Conservation (phyloP, 2,329 filamentous ascomycete species). For the Penicillium sp. region DNA sequence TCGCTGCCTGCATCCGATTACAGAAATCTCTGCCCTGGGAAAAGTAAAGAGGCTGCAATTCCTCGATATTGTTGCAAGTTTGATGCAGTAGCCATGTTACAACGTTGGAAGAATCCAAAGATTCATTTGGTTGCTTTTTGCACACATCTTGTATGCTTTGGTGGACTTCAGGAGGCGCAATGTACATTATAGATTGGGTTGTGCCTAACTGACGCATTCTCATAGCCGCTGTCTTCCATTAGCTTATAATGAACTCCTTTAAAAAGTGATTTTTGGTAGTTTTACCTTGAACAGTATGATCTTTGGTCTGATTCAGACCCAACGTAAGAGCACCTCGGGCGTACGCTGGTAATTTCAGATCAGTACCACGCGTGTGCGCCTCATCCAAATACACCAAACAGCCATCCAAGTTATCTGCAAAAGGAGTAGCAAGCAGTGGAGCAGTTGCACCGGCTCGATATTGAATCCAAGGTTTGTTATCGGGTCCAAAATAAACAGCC, state of each 20-base stretch:
- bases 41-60: constrained; percentile 56
- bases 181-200: constrained; percentile 53
- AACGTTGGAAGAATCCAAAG: constrained; percentile 49
- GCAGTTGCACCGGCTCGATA: constrained; percentile 35
- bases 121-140: constrained; percentile 22
- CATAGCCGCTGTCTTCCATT: constrained; percentile 54
- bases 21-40: constrained; percentile 62
- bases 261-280: constrained; percentile 11
- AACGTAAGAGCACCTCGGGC: constrained; percentile 55
- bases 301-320: constrained; percentile 56
- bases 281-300: constrained; percentile 57
- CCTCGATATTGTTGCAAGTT: constrained; percentile 58
- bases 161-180: constrained; percentile 59
- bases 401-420: constrained; percentile 47
- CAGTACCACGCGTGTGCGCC: constrained; percentile 59
- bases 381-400: constrained; percentile 60
- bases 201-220: constrained; percentile 56
- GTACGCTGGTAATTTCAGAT: constrained; percentile 51
- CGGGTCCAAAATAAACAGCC: constrained; percentile 52
- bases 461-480: constrained; percentile 46
- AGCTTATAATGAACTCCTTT: background rate
- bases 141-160: constrained; percentile 55
- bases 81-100: constrained; percentile 62
- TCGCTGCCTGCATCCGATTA: constrained; percentile 49
- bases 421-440: constrained; percentile 51